These are phyloP conservation scores for Trametes versicolor DNA, from an alignment of 1,284 basidiomycete genomes.

Conservation along the genomic window DNA sequence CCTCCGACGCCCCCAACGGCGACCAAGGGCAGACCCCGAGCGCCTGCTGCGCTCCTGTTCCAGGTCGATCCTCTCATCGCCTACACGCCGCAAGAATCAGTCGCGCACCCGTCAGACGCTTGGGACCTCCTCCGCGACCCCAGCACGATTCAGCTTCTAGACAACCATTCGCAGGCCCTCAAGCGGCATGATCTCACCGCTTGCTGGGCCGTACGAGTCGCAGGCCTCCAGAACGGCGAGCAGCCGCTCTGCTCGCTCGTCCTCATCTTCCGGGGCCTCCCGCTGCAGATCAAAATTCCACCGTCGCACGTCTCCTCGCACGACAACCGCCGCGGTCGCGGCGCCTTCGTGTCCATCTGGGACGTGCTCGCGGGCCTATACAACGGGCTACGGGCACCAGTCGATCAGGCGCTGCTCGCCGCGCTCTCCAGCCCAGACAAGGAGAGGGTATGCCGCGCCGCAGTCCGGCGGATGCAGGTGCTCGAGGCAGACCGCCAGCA, in stretches of 20 bases:
- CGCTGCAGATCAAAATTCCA: slow-evolving; percentile 10
- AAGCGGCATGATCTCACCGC: too few relatives aligned
- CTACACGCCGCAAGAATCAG: too few relatives aligned
- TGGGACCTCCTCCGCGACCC: too few relatives aligned
- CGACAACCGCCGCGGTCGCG: not conserved
- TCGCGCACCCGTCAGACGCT: too few relatives aligned
- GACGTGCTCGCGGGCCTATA: not conserved
- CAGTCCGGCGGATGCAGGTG: not conserved
- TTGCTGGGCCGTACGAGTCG: not conserved
- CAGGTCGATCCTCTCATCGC: too few relatives aligned
- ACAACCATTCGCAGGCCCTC: too few relatives aligned
- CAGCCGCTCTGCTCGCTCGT: slow-evolving; percentile 15
- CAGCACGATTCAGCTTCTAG: too few relatives aligned
- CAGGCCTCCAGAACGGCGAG: not conserved
- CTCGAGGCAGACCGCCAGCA: not conserved
- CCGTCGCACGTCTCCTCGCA: not conserved
- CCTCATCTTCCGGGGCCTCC: slow-evolving; percentile 16
- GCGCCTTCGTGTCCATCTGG: not conserved
- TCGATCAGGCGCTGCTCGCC: slow-evolving; percentile 1
- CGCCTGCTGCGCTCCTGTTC: too few relatives aligned
- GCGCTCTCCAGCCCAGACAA: not conserved
- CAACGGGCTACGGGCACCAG: not conserved
- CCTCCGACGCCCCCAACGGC: too few relatives aligned
- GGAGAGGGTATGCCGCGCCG: not conserved
- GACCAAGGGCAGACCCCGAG: too few relatives aligned